A percentile compares a stretch with the other conserved stretches of the same genome.
phyloP scores from a whole-genome alignment of 2,329 filamentous ascomycete genomes.

The Ophiostoma novo-ulmi region DNA sequence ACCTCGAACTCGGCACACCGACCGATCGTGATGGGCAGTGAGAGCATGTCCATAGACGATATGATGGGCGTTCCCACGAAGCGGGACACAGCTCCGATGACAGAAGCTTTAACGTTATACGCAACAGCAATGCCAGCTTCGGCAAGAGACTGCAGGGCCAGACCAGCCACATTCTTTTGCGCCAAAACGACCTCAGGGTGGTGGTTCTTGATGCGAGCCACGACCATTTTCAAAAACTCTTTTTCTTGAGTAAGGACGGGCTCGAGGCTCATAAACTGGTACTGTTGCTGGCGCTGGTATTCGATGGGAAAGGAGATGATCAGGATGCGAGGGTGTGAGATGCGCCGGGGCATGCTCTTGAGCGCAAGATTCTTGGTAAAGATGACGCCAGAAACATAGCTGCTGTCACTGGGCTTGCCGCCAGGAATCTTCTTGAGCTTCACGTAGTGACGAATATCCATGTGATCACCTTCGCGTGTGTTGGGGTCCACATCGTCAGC shows the following conservation, averaged over 20 bases:
- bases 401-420: conserved; percentile 81
- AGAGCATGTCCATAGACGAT: conserved; percentile 89
- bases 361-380: conserved; percentile 96
- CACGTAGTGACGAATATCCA: conserved; percentile 95
- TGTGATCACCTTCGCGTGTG: conserved; percentile 83
- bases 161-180: conserved; percentile 84
- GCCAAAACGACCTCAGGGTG: conserved; percentile 84
- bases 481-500: conserved; percentile 94
- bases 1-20: conserved; percentile 85
- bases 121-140: conserved; percentile 87
- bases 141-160: conserved; percentile 82
- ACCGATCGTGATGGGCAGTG: conserved; percentile 69
- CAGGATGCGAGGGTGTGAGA: conserved; percentile 76
- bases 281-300: conserved; percentile 80
- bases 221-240: conserved; percentile 85
- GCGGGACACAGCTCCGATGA: conserved; percentile 88
- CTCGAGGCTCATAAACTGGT: conserved; percentile 96
- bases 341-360: conserved; percentile 90
- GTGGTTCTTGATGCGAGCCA: conserved; percentile 82
- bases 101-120: conserved; percentile 94
- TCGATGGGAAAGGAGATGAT: conserved; percentile 94
- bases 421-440: conserved; percentile 96
- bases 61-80: conserved; percentile 90
- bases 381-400: conserved; percentile 94
- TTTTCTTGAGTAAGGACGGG: conserved; percentile 95